Percentiles rank a stretch among this genome's conserved stretches.
phyloP scores from a whole-genome alignment of 2,329 filamentous ascomycete species.

The Penicillium sp. region DNA sequence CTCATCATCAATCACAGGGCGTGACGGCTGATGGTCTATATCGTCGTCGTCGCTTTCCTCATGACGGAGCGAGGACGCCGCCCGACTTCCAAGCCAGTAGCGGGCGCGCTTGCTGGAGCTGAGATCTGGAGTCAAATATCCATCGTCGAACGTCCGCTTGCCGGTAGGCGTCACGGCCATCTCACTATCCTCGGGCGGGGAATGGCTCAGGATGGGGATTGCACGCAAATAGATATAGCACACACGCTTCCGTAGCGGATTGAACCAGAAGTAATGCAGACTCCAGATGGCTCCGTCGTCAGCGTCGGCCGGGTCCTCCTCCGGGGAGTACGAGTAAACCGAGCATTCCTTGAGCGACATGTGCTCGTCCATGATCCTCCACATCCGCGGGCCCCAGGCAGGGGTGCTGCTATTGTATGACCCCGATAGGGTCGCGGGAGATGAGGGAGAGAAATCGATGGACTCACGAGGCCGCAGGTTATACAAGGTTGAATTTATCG shows the following conservation, averaged over 20 bases:
- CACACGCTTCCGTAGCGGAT: constrained; percentile 85
- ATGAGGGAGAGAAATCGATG: constrained; percentile 41
- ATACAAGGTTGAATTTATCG: constrained; percentile 80
- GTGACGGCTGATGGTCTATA: constrained; percentile 31
- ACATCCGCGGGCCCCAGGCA: constrained; percentile 85
- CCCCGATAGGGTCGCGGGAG: constrained; percentile 43
- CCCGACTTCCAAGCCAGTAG: constrained; percentile 79
- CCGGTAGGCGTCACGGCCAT: constrained; percentile 43
- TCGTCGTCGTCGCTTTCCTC: constrained; percentile 44
- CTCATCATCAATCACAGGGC: constrained; percentile 39
- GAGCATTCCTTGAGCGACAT: constrained; percentile 89
- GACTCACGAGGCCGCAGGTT: constrained; percentile 70
- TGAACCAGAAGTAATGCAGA: constrained; percentile 97
- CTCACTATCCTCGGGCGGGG: constrained; percentile 53
- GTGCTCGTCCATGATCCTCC: constrained; percentile 88
- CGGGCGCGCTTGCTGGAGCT: constrained; percentile 76
- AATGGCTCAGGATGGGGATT: constrained; percentile 68
- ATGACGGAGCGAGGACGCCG: constrained; percentile 44
- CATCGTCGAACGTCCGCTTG: constrained; percentile 50
- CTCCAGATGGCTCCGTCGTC: constrained; percentile 95
- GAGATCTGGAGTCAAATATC: constrained; percentile 49
- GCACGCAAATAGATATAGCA: constrained; percentile 91
- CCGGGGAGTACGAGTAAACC: constrained; percentile 84
- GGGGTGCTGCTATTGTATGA: constrained; percentile 52
- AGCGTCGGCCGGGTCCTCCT: constrained; percentile 87